Conservation (phyloP, 208 protist genomes). For the Acanthamoeba royreba region DNA sequence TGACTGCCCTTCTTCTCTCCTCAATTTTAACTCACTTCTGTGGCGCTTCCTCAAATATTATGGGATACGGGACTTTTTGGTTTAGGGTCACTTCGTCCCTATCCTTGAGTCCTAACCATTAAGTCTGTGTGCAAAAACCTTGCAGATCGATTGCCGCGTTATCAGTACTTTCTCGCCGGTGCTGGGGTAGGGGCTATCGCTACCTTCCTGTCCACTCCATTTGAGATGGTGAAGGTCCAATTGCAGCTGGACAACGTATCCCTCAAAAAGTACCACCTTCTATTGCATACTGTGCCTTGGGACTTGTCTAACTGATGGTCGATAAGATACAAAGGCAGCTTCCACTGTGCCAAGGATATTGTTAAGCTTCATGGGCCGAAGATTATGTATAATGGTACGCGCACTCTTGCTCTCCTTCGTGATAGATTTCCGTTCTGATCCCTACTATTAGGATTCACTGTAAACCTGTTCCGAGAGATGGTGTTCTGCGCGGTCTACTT, state of each 20-base stretch:
- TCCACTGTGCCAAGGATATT: background rate
- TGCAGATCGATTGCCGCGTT: background rate
- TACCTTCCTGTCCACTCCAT: conserved; percentile 6
- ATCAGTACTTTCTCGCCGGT: conserved; percentile 13
- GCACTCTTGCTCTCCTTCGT: background rate
- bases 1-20: too few relatives aligned
- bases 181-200: background rate
- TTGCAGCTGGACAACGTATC: conserved; percentile 34
- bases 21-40: too few relatives aligned
- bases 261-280: conserved; percentile 27
- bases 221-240: conserved; percentile 39
- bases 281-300: too few relatives aligned
- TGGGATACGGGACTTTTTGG: too few relatives aligned
- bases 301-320: too few relatives aligned
- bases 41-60: background rate
- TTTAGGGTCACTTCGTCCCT: too few relatives aligned
- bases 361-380: background rate
- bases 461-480: conserved; percentile 23
- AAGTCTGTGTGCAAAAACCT: too few relatives aligned
- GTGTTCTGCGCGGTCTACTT: conserved; percentile 22
- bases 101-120: too few relatives aligned
- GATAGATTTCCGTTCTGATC: background rate
- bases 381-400: conserved; percentile 25
- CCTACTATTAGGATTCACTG: background rate
- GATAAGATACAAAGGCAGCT: background rate